Percentiles rank a stretch among this genome's conserved stretches.
These are phyloP conservation scores for Coelastrella sp. DNA, from an alignment of 139 green algal genomes.

Conservation along the genomic window DNA sequence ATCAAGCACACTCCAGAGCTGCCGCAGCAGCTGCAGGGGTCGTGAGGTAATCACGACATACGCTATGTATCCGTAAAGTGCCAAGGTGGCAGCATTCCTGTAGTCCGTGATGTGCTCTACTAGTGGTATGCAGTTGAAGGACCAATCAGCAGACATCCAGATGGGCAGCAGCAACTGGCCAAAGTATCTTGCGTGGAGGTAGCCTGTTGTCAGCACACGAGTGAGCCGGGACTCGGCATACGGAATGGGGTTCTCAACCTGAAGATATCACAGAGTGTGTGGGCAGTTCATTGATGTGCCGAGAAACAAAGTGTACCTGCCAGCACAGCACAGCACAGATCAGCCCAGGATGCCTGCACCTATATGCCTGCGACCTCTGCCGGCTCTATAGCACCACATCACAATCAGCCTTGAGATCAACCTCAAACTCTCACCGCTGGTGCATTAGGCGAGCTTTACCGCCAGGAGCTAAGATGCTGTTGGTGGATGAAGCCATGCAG, in stretches of 20 bases:
- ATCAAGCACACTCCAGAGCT: conserved; percentile 26
- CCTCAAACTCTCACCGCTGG: too few relatives aligned
- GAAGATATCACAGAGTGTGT: background rate
- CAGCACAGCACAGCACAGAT: too few relatives aligned
- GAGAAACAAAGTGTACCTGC: too few relatives aligned
- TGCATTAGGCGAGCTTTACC: too few relatives aligned
- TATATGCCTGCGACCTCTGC: too few relatives aligned
- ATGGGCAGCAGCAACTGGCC: conserved; percentile 70
- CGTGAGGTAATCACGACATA: conserved; percentile 14
- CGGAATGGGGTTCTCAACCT: conserved; percentile 90
- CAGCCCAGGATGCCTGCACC: too few relatives aligned
- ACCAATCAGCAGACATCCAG: conserved; percentile 86
- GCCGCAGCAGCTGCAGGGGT: conserved; percentile 47
- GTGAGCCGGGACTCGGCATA: conserved; percentile 58
- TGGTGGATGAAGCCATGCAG: too few relatives aligned
- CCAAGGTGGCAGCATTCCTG: conserved; percentile 62
- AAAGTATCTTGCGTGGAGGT: conserved; percentile 79
- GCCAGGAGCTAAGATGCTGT: too few relatives aligned
- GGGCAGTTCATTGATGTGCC: background rate
- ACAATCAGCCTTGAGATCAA: too few relatives aligned
- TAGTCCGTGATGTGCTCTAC: conserved; percentile 61
- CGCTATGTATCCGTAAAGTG: conserved; percentile 62
- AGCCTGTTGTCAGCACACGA: conserved; percentile 59
- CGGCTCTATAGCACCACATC: too few relatives aligned
- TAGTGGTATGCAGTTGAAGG: conserved; percentile 76